Base-by-base conservation (phyloP, 2,329 filamentous ascomycete species). In the Xylariaceae sp. region DNA sequence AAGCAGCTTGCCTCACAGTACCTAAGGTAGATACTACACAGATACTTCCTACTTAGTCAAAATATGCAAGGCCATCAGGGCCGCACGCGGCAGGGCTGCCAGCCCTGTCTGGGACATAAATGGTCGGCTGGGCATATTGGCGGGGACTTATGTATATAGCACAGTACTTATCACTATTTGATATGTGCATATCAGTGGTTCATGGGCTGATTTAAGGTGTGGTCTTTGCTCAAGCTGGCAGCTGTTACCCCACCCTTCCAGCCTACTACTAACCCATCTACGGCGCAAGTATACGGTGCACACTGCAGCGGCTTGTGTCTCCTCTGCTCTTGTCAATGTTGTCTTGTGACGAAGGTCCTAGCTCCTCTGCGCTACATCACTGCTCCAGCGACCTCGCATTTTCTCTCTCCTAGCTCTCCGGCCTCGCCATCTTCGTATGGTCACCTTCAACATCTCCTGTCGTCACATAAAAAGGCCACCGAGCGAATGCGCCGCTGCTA, bases 401-500 rank as follows among this genome's bases (percentile, higher is more conserved):
- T n/a, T 27, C 41, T 46, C 48, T 27, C 36, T n/a, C 20, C 24
- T 15, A 5, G 26, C 20, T 3, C 16, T 40, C 32, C 16, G 27
- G 13, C 35, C 33, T 37, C 26, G 29, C 15, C 26, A 37, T 27
- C 32, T 33, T 53, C 10, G 11, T 20, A 8, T 18, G 13, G 18
- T 16, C 35, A 20, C 11, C 42, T 26, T 24, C 18, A 41, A 16
- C 20, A 33, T 23, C 24, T 11, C n/a, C n/a, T n/a, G n/a, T n/a
- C 9, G 8, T 24, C 27, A 11, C 20, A n/a, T 21, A 21, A 27
- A 35, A 16, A 13, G 8, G 26, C n/a, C 13, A 10, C 10, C 27
- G n/a, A 13, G 42, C 43, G 36, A 52, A 58, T 58, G 55, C 55
- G 55, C 55, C 55, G 55, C 55, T 57, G 50, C 55, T 59, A 56